Evolutionary conservation across 1,139 yeast species (phyloP), one percentile per base, ranked within the genome.

Genomic region (Scheffersomyces lignicola): DNA sequence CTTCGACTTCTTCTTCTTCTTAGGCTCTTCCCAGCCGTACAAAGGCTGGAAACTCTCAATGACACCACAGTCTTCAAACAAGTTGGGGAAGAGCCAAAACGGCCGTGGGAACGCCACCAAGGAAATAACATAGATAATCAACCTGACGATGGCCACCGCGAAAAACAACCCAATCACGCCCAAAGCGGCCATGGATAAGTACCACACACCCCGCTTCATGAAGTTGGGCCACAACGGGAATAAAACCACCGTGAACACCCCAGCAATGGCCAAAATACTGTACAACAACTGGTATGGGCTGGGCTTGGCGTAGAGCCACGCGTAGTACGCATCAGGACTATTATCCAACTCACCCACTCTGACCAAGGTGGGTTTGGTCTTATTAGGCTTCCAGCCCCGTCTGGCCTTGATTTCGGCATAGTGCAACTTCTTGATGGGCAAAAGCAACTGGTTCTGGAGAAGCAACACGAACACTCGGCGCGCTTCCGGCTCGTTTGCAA

Each of bases 141-240:
- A 67, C 52, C 99, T 77, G 24, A 92, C 64, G 35, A 94, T 72
- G 2, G 97, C 96, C 48, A 86, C 63, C 17, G 65, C 84, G 49
- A 92, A 85, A 61, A 92, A 83, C 35, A 78, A 65, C 7, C 80
- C 92, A 36, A 94, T 71, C 34, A 92, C 62, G 0, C 87, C 92
- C 46, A 94, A 64, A 38, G 83, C 63, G 3, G 76, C 84, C 75
- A 90, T 78, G 22, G 96, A 86, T 39, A 88, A 58, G 58, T 88
- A 92, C 86, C 96, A 92, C 24, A 88, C 96, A 24, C 95, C 95
- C 36, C 75, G 73, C 58, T 95, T 83, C 94, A 92, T 80, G 60
- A 81, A 78, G 33, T 71, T 56, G 15, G 99, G 99, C 99, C 99
- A 92, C 51, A 92, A 74, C 43, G 98, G 99, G 80, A 88, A 94